Percentiles rank a stretch among this genome's conserved stretches.
Conservation (phyloP, 108 stramenopile genomes). For the Phaeodactylum tricornutum region DNA sequence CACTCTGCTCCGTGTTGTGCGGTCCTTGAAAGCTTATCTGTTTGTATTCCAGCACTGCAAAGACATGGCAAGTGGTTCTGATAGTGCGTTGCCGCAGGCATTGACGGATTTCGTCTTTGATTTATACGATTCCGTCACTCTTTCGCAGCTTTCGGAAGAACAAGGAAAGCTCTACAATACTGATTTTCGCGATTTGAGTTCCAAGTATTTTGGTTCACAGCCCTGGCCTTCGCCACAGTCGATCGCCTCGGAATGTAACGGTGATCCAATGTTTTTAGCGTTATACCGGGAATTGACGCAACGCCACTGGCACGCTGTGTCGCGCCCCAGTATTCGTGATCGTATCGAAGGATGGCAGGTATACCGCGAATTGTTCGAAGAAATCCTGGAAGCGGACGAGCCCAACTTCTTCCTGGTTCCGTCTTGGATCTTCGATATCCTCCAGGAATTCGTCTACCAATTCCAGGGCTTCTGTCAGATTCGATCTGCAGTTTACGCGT, state of each 20-base stretch:
- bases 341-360: slow-evolving; percentile 85
- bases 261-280: slow-evolving; percentile 74
- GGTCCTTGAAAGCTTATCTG: too few species aligned
- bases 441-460: slow-evolving; percentile 98
- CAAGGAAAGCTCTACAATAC: slow-evolving; percentile 44
- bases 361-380: slow-evolving; percentile 79
- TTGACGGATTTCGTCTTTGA: slow-evolving; percentile 92
- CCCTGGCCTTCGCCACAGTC: slow-evolving; percentile 81
- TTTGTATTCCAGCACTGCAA: not conserved
- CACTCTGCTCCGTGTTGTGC: too few species aligned
- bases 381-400: slow-evolving; percentile 55
- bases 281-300: slow-evolving; percentile 79
- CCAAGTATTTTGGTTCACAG: slow-evolving; percentile 73
- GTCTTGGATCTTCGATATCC: slow-evolving; percentile 96
- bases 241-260: slow-evolving; percentile 74
- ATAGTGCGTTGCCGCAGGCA: slow-evolving; percentile 49
- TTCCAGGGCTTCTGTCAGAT: slow-evolving; percentile 98
- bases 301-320: slow-evolving; percentile 76
- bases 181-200: slow-evolving; percentile 51
- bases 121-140: slow-evolving; percentile 75
- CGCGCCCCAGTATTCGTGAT: slow-evolving; percentile 68
- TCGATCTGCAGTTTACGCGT: slow-evolving; percentile 58
- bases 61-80: slow-evolving; percentile 21
- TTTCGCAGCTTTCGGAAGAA: slow-evolving; percentile 67
- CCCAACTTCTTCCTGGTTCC: slow-evolving; percentile 72